Conservation (phyloP, 495 filamentous ascomycete genomes). For the Daldinia childiae region DNA sequence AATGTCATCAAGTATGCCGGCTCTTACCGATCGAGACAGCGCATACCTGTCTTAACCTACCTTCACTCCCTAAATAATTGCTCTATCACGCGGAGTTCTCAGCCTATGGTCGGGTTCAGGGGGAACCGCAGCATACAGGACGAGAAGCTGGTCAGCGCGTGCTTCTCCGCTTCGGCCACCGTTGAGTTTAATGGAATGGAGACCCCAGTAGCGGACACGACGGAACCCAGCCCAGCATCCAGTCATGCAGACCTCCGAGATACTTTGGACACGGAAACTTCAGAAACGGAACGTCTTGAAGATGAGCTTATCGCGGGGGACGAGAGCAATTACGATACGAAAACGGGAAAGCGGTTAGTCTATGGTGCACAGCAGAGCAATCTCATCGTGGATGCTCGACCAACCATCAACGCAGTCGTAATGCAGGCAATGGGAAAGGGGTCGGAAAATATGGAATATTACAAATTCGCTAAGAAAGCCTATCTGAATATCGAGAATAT, state of each 20-base stretch:
- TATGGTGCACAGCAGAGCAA: constrained; percentile 96
- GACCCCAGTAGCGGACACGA: constrained; percentile 23
- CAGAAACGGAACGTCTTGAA: constrained; percentile 73
- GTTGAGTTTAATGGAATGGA: constrained; percentile 52
- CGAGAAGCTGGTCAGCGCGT: constrained; percentile 90
- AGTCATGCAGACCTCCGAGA: constrained; percentile 63
- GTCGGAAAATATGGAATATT: constrained; percentile 98
- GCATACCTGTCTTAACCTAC: constrained; percentile 91
- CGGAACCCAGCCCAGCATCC: constrained; percentile 67
- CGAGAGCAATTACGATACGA: constrained; percentile 56
- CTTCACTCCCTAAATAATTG: constrained; percentile 97
- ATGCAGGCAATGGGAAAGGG: constrained; percentile 96
- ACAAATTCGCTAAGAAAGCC: constrained; percentile 88
- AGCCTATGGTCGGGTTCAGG: constrained; percentile 87
- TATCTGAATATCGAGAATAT: constrained; percentile 99
- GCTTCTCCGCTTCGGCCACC: constrained; percentile 79
- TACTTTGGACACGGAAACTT: constrained; percentile 47
- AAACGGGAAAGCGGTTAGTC: constrained; percentile 63
- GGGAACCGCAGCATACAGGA: constrained; percentile 94
- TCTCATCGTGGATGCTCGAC: constrained; percentile 94
- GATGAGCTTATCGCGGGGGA: constrained; percentile 71
- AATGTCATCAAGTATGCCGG: constrained; percentile 95
- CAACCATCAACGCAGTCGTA: constrained; percentile 92
- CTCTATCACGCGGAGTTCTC: constrained; percentile 93
- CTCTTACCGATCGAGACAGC: constrained; percentile 82